Percentiles rank a stretch among this genome's conserved stretches.
Conservation (phyloP, 208 protist species). For the Trypanosoma vivax region DNA sequence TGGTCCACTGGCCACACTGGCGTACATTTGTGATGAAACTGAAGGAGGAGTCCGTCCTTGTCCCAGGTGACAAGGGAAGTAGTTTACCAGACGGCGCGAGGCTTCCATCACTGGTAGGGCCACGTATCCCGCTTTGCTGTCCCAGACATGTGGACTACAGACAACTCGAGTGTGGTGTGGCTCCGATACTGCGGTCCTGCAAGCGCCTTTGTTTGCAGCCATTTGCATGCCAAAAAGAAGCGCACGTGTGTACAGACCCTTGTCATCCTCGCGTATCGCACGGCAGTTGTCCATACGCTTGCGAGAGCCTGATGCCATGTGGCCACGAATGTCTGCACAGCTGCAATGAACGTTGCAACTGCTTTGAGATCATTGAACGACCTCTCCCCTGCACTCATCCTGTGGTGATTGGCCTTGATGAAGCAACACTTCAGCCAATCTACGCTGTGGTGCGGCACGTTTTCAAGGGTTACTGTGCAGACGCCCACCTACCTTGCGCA, state of each 20-base stretch:
- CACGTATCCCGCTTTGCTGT: constrained; percentile 71
- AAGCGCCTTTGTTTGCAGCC: constrained; percentile 47
- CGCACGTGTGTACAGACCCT: constrained; percentile 50
- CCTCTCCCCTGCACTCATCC: constrained; percentile 61
- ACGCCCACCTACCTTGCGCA: constrained; percentile 53
- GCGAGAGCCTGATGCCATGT: constrained; percentile 46
- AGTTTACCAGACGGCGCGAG: constrained; percentile 11
- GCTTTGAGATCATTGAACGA: constrained; percentile 63
- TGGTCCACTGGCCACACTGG: constrained; percentile 63
- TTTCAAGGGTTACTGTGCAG: constrained; percentile 74
- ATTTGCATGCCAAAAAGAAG: constrained; percentile 44
- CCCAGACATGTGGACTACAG: constrained; percentile 59
- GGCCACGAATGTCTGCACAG: constrained; percentile 63
- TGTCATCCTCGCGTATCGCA: constrained; percentile 61
- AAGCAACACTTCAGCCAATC: constrained; percentile 56
- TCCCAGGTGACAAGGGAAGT: constrained; percentile 22
- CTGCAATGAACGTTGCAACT: constrained; percentile 69
- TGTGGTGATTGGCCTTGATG: constrained; percentile 62
- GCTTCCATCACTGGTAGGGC: constrained; percentile 59
- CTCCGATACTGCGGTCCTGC: constrained; percentile 37
- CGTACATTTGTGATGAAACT: constrained; percentile 58
- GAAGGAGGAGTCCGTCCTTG: constrained; percentile 30
- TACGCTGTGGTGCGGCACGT: constrained; percentile 68
- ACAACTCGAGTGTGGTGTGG: constrained; percentile 54
- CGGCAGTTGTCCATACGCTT: constrained; percentile 52